A percentile compares a stretch with the other conserved stretches of the same genome.
Evolutionary conservation across 495 filamentous ascomycete species (phyloP).

Genomic region (Penicillium simplicissimum): DNA sequence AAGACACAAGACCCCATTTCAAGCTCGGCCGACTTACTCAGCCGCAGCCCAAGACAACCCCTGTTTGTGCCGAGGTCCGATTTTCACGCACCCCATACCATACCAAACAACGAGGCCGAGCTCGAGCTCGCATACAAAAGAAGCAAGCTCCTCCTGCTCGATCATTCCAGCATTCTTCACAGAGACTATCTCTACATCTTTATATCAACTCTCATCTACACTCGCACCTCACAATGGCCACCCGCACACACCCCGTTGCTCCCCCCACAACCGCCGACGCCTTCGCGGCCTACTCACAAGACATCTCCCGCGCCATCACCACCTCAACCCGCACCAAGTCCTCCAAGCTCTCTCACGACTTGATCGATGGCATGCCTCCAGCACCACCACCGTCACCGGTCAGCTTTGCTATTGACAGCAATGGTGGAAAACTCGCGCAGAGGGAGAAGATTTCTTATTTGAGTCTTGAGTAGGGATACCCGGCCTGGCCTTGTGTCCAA

Average conservation of each 20-base stretch:
- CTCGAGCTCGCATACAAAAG: neutral
- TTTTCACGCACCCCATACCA: neutral
- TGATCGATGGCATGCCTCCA: conserved; percentile 43
- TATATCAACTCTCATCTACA: neutral
- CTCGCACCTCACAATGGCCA: conserved; percentile 18
- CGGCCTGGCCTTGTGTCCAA: neutral
- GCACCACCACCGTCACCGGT: conserved; percentile 52
- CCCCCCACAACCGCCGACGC: conserved; percentile 28
- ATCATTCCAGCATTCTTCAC: neutral
- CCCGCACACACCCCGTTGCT: conserved; percentile 16
- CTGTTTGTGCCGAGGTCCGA: neutral
- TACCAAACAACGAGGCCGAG: neutral
- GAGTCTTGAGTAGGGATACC: conserved; percentile 22
- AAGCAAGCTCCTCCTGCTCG: neutral
- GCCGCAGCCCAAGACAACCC: neutral
- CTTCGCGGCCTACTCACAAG: conserved; percentile 39
- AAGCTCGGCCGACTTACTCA: neutral
- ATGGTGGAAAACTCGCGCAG: conserved; percentile 15
- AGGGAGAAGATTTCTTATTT: conserved; percentile 24
- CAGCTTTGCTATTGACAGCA: conserved; percentile 31
- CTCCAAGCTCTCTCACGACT: conserved; percentile 28
- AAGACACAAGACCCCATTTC: neutral
- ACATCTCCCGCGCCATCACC: conserved; percentile 46
- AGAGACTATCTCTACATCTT: neutral
- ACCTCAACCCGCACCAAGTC: conserved; percentile 29